A percentile compares a stretch with the other conserved stretches of the same genome.
Conservation (phyloP, 2,329 filamentous ascomycete species). For the Trichoderma sp. region DNA sequence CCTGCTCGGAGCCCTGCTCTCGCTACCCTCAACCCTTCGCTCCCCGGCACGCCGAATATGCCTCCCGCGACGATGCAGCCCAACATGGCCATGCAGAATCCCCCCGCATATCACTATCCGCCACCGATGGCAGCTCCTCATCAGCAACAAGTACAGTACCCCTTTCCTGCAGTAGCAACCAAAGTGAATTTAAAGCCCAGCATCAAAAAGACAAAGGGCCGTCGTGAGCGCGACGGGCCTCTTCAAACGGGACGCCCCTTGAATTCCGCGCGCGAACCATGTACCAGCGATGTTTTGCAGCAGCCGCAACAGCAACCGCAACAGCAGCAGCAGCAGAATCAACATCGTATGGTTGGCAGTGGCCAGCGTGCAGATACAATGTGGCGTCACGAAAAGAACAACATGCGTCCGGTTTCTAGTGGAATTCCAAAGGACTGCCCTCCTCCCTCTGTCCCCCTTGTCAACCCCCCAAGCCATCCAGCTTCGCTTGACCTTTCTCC, state of each 20-base stretch:
- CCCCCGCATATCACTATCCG: slow-evolving; percentile 61
- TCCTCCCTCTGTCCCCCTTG: slow-evolving; percentile 14
- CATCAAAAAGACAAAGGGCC: slow-evolving; percentile 47
- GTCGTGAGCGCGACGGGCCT: slow-evolving; percentile 48
- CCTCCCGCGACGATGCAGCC: slow-evolving; percentile 53
- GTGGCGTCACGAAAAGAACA: slow-evolving; percentile 29
- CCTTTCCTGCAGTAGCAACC: slow-evolving; percentile 36
- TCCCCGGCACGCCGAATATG: slow-evolving; percentile 70
- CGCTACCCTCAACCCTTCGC: slow-evolving; percentile 61
- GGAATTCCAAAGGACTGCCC: slow-evolving; percentile 21
- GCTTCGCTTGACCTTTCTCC: slow-evolving; percentile 61
- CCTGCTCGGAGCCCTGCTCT: slow-evolving; percentile 65
- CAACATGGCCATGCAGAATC: slow-evolving; percentile 62
- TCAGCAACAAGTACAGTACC: slow-evolving; percentile 57
- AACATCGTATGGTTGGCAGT: slow-evolving; percentile 36
- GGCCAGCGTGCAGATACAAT: slow-evolving; percentile 45
- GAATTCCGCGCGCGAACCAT: slow-evolving; percentile 38
- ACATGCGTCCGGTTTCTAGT: slow-evolving; percentile 26
- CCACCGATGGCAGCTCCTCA: slow-evolving; percentile 58
- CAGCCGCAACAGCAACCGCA: slow-evolving; percentile 26
- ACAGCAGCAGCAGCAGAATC: slow-evolving; percentile 29
- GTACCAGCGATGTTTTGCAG: slow-evolving; percentile 36
- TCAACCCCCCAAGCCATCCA: slow-evolving; percentile 23
- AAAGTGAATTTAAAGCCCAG: slow-evolving; percentile 40
- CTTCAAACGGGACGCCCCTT: slow-evolving; percentile 40